A percentile compares a stretch with the other conserved stretches of the same genome.
phyloP scores from a whole-genome alignment of 164 flowering plant genomes.

The Kalanchoe fedtschenkoi region DNA sequence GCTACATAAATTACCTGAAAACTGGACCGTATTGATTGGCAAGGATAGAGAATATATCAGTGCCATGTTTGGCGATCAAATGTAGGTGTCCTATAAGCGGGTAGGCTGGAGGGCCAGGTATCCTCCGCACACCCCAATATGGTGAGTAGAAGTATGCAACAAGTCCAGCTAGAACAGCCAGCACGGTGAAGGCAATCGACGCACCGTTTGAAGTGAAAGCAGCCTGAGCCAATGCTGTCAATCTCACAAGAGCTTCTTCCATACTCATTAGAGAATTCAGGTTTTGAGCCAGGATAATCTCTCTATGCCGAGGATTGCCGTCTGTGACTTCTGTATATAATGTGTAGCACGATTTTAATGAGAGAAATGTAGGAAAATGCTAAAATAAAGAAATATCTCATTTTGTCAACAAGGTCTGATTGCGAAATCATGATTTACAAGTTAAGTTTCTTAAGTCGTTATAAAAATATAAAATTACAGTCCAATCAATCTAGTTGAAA shows the following conservation, averaged over 20 bases:
- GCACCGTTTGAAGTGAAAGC: slow-evolving; percentile 8
- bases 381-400: no score
- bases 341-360: no score
- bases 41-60: slow-evolving; percentile 67
- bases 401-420: no score
- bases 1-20: slow-evolving; percentile 43
- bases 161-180: slow-evolving; percentile 25
- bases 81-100: slow-evolving; percentile 87
- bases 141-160: slow-evolving; percentile 64
- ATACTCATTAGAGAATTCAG: neutral
- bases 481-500: no score
- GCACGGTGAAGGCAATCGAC: slow-evolving; percentile 16
- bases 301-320: no score
- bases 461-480: no score
- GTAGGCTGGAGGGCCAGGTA: slow-evolving; percentile 74
- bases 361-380: no score
- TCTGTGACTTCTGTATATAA: no score
- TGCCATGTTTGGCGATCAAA: slow-evolving; percentile 74
- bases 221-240: slow-evolving; percentile 6
- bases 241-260: slow-evolving; percentile 5
- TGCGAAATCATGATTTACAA: no score
- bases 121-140: slow-evolving; percentile 68
- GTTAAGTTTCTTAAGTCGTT: no score
- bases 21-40: slow-evolving; percentile 78
- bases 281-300: no score